Percentiles rank a stretch among this genome's conserved stretches.
phyloP scores from a whole-genome alignment of 768 basidiomycete species.

The Lactifluus echinatus region DNA sequence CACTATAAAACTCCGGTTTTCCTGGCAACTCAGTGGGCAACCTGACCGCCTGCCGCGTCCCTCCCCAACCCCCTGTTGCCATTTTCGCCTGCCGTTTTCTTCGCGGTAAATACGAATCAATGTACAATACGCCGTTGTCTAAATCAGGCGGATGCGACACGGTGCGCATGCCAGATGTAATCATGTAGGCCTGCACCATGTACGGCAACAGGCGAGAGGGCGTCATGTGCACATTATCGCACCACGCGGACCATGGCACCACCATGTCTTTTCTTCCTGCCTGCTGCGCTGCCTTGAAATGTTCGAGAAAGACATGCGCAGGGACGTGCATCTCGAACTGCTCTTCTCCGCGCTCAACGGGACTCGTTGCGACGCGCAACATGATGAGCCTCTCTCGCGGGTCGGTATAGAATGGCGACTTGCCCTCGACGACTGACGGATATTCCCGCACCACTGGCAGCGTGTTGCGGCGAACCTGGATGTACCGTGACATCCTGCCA shows the following conservation, averaged over 20 bases:
- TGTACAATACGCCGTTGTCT: not conserved
- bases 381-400: conserved; percentile 4
- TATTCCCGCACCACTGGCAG: not conserved
- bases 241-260: conserved; percentile 4
- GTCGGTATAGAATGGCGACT: conserved; percentile 2
- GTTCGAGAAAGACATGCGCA: not conserved
- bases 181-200: not conserved
- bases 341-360: conserved; percentile 3
- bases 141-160: conserved; percentile 7
- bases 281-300: not conserved
- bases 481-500: conserved; percentile 1
- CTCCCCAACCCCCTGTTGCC: not conserved
- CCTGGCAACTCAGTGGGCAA: not conserved
- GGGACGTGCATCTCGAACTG: conserved; percentile 11
- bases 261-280: not conserved
- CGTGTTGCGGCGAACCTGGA: conserved; percentile 7
- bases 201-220: not conserved
- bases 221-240: not conserved
- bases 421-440: not conserved
- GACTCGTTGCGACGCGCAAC: conserved; percentile 5
- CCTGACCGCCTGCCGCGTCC: not conserved
- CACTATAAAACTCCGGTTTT: not conserved
- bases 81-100: not conserved
- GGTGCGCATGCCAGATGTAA: conserved; percentile 5
- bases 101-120: conserved; percentile 8